These are phyloP conservation scores for Chlorella ohadii DNA, from an alignment of 139 green algal species.

Conservation along the genomic window DNA sequence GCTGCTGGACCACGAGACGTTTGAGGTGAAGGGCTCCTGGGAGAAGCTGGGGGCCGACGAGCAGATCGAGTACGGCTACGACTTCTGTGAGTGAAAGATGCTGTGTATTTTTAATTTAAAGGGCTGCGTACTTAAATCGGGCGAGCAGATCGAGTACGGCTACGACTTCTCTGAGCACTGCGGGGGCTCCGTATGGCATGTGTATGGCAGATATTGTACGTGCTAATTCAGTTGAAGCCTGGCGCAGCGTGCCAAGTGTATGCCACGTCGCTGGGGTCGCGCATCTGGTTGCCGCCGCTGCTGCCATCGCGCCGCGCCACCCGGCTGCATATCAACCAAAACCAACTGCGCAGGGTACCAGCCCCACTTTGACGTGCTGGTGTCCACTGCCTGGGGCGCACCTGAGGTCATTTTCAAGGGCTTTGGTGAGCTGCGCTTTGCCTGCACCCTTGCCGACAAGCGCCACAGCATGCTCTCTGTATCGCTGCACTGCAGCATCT, in stretches of 20 bases:
- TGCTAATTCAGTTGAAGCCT: too few relatives aligned
- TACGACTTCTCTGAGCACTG: conserved; percentile 89
- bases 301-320: too few relatives aligned
- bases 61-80: conserved; percentile 75
- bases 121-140: conserved; percentile 59
- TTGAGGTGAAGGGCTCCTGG: conserved; percentile 82
- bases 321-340: too few relatives aligned
- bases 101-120: conserved; percentile 69
- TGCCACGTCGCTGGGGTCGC: too few relatives aligned
- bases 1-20: conserved; percentile 76
- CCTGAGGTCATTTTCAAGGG: conserved; percentile 78
- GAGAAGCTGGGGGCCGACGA: conserved; percentile 11
- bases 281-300: too few relatives aligned
- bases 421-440: conserved; percentile 61
- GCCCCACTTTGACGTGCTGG: conserved; percentile 83
- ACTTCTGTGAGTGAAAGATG: conserved; percentile 71
- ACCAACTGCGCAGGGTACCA: conserved; percentile 70
- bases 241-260: too few relatives aligned
- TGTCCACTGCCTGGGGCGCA: conserved; percentile 75
- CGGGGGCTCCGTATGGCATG: too few relatives aligned
- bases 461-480: too few relatives aligned
- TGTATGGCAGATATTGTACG: too few relatives aligned
- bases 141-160: conserved; percentile 62
- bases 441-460: too few relatives aligned
- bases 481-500: too few relatives aligned